Evolutionary conservation across 129 eudicot genomes (phyloP), one percentile per base, ranked within the genome.

Genomic region (Centrapalus pauciflorus): DNA sequence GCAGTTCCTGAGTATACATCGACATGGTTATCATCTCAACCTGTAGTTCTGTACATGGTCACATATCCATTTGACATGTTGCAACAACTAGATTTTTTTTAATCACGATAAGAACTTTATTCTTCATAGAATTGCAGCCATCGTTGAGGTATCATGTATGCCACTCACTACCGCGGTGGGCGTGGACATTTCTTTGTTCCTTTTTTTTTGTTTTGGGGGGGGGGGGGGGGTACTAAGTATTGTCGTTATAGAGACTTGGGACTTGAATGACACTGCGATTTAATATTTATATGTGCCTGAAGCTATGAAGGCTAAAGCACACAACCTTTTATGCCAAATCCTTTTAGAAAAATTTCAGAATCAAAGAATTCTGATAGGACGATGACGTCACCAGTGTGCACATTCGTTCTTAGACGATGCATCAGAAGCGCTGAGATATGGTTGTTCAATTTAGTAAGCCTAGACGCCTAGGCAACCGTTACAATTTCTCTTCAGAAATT

Each of bases 151-250:
- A 45, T 5, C 48, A 33, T 59, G 26, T 59, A 59, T 59, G 48
- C 11, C 21, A 20, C 52, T 45, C 52, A 16, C 52, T 4, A n/a
- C n/a, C n/a, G n/a, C n/a, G n/a, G n/a, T n/a, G n/a, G n/a, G n/a
- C n/a, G n/a, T n/a, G n/a, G n/a, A n/a, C n/a, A n/a, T n/a, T n/a
- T n/a, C n/a, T n/a, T n/a, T n/a, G n/a, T n/a, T n/a, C n/a, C n/a
- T n/a, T n/a, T n/a, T n/a, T n/a, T n/a, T n/a, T n/a, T n/a, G n/a
- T n/a, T n/a, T n/a, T n/a, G n/a, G n/a, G n/a, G n/a, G 23, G 5
- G 24, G 14, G 17, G 30, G 64, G 63, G 64, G 32, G 19, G 45
- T 32, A 58, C 46, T 14, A 58, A 58, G n/a, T 45, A 58, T 58
- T 58, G n/a, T n/a, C n/a, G n/a, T n/a, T n/a, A 45, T 48, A 5